phyloP scores from a whole-genome alignment of 805 yeast species.

The Wickerhamomyces pijperi region DNA sequence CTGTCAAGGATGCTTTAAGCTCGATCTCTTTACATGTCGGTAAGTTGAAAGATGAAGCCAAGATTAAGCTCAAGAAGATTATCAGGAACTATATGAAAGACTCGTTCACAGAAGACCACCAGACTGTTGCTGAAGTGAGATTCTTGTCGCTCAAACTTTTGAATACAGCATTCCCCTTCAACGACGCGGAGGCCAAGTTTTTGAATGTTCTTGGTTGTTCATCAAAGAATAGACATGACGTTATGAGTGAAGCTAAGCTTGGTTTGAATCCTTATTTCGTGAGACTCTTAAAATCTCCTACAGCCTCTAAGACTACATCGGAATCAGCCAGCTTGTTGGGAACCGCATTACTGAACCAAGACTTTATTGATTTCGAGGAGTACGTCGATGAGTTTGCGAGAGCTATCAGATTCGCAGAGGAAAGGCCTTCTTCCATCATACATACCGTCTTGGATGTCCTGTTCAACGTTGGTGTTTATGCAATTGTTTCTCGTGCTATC shows the following conservation, averaged over 20 bases:
- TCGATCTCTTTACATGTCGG: slow-evolving; percentile 41
- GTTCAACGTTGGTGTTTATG: slow-evolving; percentile 41
- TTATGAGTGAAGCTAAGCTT: slow-evolving; percentile 64
- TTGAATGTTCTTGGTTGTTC: slow-evolving; percentile 58
- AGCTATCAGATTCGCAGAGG: slow-evolving; percentile 16
- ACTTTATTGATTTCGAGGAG: slow-evolving; percentile 45
- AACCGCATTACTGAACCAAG: slow-evolving; percentile 18
- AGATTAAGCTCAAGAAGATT: slow-evolving; percentile 28
- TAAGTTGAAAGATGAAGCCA: slow-evolving; percentile 26
- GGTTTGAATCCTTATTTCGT: slow-evolving; percentile 85
- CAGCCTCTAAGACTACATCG: slow-evolving; percentile 28
- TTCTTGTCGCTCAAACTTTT: slow-evolving; percentile 56
- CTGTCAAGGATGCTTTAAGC: slow-evolving; percentile 64
- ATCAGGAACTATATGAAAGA: slow-evolving; percentile 28
- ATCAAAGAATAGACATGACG: slow-evolving; percentile 50
- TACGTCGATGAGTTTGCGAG: slow-evolving; percentile 23
- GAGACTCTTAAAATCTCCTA: slow-evolving; percentile 32
- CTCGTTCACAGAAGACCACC: slow-evolving; percentile 16
- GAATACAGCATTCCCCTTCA: slow-evolving; percentile 53
- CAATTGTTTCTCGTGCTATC: slow-evolving; percentile 56
- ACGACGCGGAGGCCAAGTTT: slow-evolving; percentile 55
- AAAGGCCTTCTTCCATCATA: slow-evolving; percentile 19
- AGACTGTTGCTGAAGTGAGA: slow-evolving; percentile 38
- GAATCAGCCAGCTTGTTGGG: too few relatives aligned
- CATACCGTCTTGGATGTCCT: slow-evolving; percentile 28